A percentile compares a stretch with the other conserved stretches of the same genome.
Evolutionary conservation across 805 yeast species (phyloP).

Genomic region (Lachancea sp.): DNA sequence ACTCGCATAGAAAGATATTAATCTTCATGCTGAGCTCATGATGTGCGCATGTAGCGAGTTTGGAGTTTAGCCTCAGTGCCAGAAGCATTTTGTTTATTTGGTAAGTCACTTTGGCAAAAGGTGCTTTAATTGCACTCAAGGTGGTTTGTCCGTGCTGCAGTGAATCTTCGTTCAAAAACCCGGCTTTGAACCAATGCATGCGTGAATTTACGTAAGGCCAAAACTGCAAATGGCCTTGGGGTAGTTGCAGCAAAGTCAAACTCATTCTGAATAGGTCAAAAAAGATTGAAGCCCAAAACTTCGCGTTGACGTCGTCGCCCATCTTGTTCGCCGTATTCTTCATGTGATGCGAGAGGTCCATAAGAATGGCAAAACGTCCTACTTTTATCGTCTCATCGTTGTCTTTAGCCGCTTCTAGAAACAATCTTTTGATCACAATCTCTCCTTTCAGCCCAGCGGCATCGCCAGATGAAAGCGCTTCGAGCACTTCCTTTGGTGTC

Average conservation of each 20-base stretch:
- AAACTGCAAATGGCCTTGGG: constrained; percentile 18
- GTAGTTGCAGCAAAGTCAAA: constrained; percentile 22
- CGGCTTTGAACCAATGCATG: constrained; percentile 26
- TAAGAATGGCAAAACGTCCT: constrained; percentile 10
- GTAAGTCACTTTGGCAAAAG: constrained; percentile 26
- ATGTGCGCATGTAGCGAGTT: constrained; percentile 22
- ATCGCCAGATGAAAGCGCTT: background rate
- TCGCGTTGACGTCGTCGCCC: constrained; percentile 9
- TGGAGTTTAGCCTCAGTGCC: constrained; percentile 16
- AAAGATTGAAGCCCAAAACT: constrained; percentile 20
- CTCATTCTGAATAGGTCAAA: constrained; percentile 22
- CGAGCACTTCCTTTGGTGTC: background rate
- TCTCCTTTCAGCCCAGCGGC: background rate
- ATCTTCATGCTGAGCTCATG: constrained; percentile 15
- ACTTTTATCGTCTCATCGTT: constrained; percentile 3
- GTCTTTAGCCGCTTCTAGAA: background rate
- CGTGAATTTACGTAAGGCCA: constrained; percentile 30
- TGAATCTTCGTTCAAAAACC: constrained; percentile 9
- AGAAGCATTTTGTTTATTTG: constrained; percentile 26
- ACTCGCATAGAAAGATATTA: constrained; percentile 5
- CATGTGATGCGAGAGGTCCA: constrained; percentile 24
- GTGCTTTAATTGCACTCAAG: constrained; percentile 28
- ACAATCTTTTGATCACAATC: constrained; percentile 1
- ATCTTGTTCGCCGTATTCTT: constrained; percentile 10
- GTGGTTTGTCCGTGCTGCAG: constrained; percentile 19